A percentile compares a stretch with the other conserved stretches of the same genome.
These are phyloP conservation scores for Phytophthora fragariae DNA, from an alignment of 352 stramenopile species.

Conservation along the genomic window DNA sequence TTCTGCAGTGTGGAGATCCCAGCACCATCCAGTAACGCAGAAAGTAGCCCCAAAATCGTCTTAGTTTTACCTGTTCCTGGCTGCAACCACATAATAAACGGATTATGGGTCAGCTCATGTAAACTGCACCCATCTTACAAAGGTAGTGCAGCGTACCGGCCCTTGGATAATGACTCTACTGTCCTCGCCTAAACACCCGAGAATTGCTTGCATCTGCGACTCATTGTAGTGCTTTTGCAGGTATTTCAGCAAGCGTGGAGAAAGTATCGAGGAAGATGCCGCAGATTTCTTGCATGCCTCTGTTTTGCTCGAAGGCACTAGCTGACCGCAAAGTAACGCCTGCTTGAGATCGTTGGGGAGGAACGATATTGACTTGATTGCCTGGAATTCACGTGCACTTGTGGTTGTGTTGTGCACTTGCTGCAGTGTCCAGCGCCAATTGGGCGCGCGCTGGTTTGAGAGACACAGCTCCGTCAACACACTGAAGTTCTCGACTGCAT, in stretches of 20 bases:
- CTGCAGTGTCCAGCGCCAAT: slow-evolving; percentile 73
- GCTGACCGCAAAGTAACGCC: slow-evolving; percentile 55
- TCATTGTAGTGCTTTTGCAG: slow-evolving; percentile 76
- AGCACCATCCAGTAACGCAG: slow-evolving; percentile 74
- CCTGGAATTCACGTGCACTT: slow-evolving; percentile 83
- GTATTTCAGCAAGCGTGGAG: slow-evolving; percentile 50
- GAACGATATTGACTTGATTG: slow-evolving; percentile 69
- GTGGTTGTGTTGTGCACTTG: slow-evolving; percentile 81
- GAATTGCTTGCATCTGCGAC: slow-evolving; percentile 77
- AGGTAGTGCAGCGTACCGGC: slow-evolving; percentile 49
- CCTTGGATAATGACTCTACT: slow-evolving; percentile 84
- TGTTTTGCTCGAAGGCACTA: slow-evolving; percentile 24
- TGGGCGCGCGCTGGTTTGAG: slow-evolving; percentile 60
- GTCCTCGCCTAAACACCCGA: slow-evolving; percentile 66
- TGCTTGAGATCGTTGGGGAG: slow-evolving; percentile 60
- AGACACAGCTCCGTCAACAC: slow-evolving; percentile 74
- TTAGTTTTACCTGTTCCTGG: slow-evolving; percentile 87
- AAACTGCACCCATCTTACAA: neutral
- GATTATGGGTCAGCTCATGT: slow-evolving; percentile 3
- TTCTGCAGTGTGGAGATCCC: slow-evolving; percentile 58
- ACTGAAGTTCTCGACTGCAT: slow-evolving; percentile 46
- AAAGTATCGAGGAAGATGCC: slow-evolving; percentile 37
- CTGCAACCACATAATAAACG: slow-evolving; percentile 29
- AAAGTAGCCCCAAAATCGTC: slow-evolving; percentile 80
- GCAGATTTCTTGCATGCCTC: slow-evolving; percentile 6